Base-by-base conservation (phyloP, 306 rosid species). In the Castanopsis chinensis region DNA sequence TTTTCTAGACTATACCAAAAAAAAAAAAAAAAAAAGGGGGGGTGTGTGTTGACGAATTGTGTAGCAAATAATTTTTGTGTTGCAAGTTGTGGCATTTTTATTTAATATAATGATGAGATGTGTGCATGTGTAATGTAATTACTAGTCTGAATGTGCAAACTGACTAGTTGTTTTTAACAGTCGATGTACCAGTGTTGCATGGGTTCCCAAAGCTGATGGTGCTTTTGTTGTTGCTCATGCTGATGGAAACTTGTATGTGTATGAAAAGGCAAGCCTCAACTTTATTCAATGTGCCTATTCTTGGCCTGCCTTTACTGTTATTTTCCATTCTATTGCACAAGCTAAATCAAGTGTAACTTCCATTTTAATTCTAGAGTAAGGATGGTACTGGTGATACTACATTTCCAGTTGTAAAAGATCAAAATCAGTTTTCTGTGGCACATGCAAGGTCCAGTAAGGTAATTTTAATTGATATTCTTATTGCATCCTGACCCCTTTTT, bases 381-480 rank as follows among this genome's bases (percentile, higher is more conserved):
- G 98, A 96, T 56, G 90, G 90, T 68, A 93, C 92, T 21, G 94
- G 88, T 64, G 99, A 96, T 81, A 73, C 99, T 74, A 82, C 99
- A 33, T 93, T 96, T 86, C 93, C 98, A 6, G 85, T 87, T 71
- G 74, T 96, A 63, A 96, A 91, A 83, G 99, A 96, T 89, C 99
- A 79, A 82, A 76, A 87, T 45, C 99, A 91, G 78, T 93, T 96
- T 88, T 90, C 97, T 75, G 97, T 93, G 81, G 75, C 93, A 10
- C 98, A 95, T 87, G 98, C 99, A 69, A 97, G 98, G 69, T 87
- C 92, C 77, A 95, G 90, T 83, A 95, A 95, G 98, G 99, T 95
- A 86, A 71, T 79, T 67, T 65, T 59, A 63, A 28, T 71, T 64
- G 5, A 33, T 33, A 68, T 76, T 78, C 78, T 49, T 41, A 58